Percentiles rank a stretch among this genome's conserved stretches.
These are phyloP conservation scores for Ophiostoma triangulosporum DNA, from an alignment of 2,329 filamentous ascomycete genomes.

Conservation along the genomic window DNA sequence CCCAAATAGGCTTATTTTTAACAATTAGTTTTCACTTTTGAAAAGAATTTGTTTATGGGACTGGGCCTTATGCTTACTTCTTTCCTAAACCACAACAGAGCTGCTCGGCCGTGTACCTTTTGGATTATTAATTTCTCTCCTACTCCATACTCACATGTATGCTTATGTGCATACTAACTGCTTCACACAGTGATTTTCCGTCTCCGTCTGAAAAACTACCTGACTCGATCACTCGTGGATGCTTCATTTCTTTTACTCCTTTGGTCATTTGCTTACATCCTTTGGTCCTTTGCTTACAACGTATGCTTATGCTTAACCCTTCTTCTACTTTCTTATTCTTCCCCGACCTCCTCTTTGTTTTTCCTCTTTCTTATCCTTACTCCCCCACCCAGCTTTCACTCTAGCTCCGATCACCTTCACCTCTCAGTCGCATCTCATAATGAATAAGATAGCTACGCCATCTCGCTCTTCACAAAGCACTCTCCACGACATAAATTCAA, in stretches of 20 bases:
- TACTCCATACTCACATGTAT: no score
- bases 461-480: not conserved
- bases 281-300: not conserved
- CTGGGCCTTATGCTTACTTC: no score
- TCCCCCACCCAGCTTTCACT: not conserved
- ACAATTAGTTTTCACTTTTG: no score
- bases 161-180: no score
- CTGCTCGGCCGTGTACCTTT: no score
- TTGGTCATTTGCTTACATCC: not conserved
- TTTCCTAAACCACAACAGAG: no score
- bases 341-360: not conserved
- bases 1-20: no score
- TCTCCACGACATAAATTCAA: not conserved
- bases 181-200: no score
- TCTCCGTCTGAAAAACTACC: no score
- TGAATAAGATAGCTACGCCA: not conserved
- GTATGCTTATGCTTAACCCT: not conserved
- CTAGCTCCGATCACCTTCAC: not conserved
- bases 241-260: not conserved
- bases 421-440: not conserved
- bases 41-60: no score
- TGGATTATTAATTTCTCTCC: no score
- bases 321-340: not conserved
- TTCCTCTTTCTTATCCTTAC: not conserved
- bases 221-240: no score